These are phyloP conservation scores for Moricandia moricandioides DNA, from an alignment of 345 rosid species.

Conservation along the genomic window DNA sequence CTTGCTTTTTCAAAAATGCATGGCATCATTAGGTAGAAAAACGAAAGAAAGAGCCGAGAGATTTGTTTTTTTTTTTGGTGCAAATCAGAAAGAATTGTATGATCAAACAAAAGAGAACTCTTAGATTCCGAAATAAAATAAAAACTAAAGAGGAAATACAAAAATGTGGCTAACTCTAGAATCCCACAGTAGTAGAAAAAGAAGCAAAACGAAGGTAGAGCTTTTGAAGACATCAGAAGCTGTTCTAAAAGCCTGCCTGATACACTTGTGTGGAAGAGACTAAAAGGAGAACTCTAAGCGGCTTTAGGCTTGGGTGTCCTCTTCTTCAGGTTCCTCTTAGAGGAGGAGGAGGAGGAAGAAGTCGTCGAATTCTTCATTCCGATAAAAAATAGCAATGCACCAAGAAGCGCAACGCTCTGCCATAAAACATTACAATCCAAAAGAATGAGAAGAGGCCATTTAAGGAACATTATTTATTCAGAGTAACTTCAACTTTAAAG, in stretches of 20 bases:
- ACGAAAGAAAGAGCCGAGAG: too few species aligned
- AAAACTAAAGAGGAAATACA: not conserved
- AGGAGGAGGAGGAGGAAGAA: constrained; percentile 16
- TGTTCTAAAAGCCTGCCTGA: constrained; percentile 16
- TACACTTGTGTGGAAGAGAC: constrained; percentile 7
- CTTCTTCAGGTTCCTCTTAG: constrained; percentile 51
- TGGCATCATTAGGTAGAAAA: not conserved
- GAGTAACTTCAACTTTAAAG: not conserved
- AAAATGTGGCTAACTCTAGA: constrained; percentile 21
- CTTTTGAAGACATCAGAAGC: constrained; percentile 8
- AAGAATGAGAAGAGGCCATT: not conserved
- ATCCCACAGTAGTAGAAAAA: constrained; percentile 11
- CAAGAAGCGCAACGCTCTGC: constrained; percentile 75
- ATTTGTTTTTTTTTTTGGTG: too few species aligned
- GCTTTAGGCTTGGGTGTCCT: constrained; percentile 54
- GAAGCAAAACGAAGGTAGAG: not conserved
- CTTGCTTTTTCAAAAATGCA: not conserved
- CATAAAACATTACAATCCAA: not conserved
- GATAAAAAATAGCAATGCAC: constrained; percentile 75
- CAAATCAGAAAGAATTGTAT: constrained; percentile 3
- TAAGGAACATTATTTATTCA: not conserved
- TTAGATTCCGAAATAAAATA: not conserved
- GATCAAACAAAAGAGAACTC: not conserved
- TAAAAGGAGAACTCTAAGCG: constrained; percentile 35
- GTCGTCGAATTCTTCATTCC: constrained; percentile 75